Evolutionary conservation across 805 yeast genomes (phyloP), one percentile per base, ranked within the genome.

Genomic region (Metschnikowia amazonensis): DNA sequence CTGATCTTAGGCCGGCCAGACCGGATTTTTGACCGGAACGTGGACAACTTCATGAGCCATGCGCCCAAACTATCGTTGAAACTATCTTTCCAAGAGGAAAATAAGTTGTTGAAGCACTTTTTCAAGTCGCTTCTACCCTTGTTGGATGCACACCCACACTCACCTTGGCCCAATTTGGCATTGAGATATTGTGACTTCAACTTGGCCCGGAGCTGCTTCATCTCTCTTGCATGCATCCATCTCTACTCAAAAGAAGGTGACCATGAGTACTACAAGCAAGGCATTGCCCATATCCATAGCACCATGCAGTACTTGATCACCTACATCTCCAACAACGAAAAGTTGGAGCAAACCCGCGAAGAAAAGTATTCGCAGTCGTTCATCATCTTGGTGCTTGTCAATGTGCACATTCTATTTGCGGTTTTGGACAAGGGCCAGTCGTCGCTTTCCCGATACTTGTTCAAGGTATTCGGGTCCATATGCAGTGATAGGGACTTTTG

Each of bases 101-200:
- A 76, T 46, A 72, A 69, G 67, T 75, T 79, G 70, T 53, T 79
- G 47, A 74, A 72, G 49, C 83, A 79, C 57, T 79, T 78, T 53
- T 79, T 79, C 58, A 74, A 76, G 51, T 73, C 76, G 47, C 62
- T 79, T 30, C 59, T 79, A 5, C 81, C 80, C 1, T 54, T 79
- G 33, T 58, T 79, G 28, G 84, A 79, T 60, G 81, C 81, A 0
- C 82, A 79, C 55, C 84, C 83, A 0, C 74, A 75, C 34, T 67
- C 81, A 1, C 83, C 83, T 3, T 77, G 82, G 82, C 84, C 84
- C 0, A 79, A 77, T 47, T 58, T 79, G 46, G 81, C 81, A 35
- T 62, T 79, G 48, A 71, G 74, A 42, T 79, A 79, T 54, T 79
- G 83, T 52, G 81, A 79, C 53, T 71, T 76, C 50, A 80, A 78